Percentiles rank a stretch among this genome's conserved stretches.
Evolutionary conservation across 2,329 filamentous ascomycete species (phyloP).

Genomic region (Coleophoma cylindrospora): DNA sequence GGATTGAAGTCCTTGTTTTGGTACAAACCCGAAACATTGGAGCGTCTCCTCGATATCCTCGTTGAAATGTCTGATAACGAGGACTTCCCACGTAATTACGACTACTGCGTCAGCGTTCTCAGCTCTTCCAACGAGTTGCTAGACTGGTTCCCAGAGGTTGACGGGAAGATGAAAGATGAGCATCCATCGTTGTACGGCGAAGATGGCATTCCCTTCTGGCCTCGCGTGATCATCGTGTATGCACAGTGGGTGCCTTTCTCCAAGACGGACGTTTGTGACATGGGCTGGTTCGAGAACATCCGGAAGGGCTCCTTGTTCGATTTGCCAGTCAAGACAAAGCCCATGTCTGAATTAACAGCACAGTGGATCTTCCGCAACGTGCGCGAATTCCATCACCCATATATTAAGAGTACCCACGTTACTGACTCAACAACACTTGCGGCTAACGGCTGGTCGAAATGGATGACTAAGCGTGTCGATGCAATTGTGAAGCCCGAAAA

Average conservation of each 20-base stretch:
- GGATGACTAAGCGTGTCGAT: slow-evolving; percentile 32
- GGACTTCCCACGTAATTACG: slow-evolving; percentile 38
- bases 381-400: slow-evolving; percentile 42
- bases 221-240: slow-evolving; percentile 37
- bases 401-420: slow-evolving; percentile 40
- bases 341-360: slow-evolving; percentile 39
- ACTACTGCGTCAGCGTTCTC: slow-evolving; percentile 41
- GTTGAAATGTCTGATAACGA: slow-evolving; percentile 39
- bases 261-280: slow-evolving; percentile 29
- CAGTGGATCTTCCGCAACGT: slow-evolving; percentile 41
- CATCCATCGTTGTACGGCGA: slow-evolving; percentile 7
- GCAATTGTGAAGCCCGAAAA: slow-evolving; percentile 29
- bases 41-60: slow-evolving; percentile 32
- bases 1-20: slow-evolving; percentile 37
- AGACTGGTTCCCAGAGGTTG: slow-evolving; percentile 30
- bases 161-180: slow-evolving; percentile 19
- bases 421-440: slow-evolving; percentile 36
- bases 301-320: slow-evolving; percentile 22
- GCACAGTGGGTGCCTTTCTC: slow-evolving; percentile 42
- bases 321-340: slow-evolving; percentile 26
- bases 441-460: slow-evolving; percentile 34
- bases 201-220: slow-evolving; percentile 22
- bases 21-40: slow-evolving; percentile 33
- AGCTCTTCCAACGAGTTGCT: slow-evolving; percentile 32
- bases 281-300: slow-evolving; percentile 33